A percentile compares a stretch with the other conserved stretches of the same genome.
Evolutionary conservation across 208 protist genomes (phyloP).

Genomic region (Leishmania aethiopica): DNA sequence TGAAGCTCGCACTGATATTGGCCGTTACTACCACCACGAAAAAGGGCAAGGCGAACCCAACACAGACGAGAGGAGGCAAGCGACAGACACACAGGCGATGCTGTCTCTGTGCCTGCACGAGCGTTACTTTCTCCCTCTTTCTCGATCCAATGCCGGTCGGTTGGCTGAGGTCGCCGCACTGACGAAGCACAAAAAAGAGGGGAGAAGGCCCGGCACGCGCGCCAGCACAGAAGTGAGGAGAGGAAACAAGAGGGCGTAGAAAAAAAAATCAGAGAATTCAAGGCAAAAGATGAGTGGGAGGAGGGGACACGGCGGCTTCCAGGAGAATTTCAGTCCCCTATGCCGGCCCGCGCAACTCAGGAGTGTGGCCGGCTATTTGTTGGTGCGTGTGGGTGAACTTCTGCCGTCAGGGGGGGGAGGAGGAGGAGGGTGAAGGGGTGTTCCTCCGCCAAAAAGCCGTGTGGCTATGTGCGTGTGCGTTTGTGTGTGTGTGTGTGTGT

Average conservation of each 20-base stretch:
- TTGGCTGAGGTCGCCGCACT: neutral
- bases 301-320: neutral
- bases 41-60: neutral
- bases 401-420: neutral
- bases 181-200: neutral
- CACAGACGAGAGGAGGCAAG: neutral
- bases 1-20: neutral
- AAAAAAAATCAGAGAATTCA: slow-evolving; percentile 14
- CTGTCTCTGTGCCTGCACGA: neutral
- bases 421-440: neutral
- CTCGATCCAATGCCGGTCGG: neutral
- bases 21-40: neutral
- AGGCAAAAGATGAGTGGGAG: slow-evolving; percentile 2
- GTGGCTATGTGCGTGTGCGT: neutral
- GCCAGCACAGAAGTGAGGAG: neutral
- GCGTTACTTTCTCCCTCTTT: neutral
- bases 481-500: neutral
- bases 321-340: neutral
- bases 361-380: neutral
- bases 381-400: neutral
- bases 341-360: neutral
- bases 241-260: slow-evolving; percentile 9
- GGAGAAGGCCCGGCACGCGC: neutral
- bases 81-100: too few relatives aligned
- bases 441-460: neutral